phyloP scores from a whole-genome alignment of 768 basidiomycete genomes.

The Pulveroboletus sp. region DNA sequence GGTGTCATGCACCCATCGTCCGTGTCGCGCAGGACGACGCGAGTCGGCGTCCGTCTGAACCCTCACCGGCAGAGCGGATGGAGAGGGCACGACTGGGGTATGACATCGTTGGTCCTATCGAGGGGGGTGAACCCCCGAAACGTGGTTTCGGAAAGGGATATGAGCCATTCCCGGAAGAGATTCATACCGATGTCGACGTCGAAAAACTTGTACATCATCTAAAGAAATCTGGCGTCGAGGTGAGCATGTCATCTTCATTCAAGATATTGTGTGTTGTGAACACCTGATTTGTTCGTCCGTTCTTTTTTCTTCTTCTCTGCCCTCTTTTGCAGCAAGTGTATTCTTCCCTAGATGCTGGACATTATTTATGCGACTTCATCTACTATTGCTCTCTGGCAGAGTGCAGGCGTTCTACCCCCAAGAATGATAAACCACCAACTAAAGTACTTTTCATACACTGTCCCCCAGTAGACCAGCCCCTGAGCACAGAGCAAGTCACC shows the following conservation, averaged over 20 bases:
- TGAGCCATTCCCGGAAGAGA: slow-evolving; percentile 33
- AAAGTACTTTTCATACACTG: slow-evolving; percentile 68
- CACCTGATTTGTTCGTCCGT: slow-evolving; percentile 1
- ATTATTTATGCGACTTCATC: slow-evolving; percentile 72
- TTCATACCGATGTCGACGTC: slow-evolving; percentile 34
- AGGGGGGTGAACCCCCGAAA: slow-evolving; percentile 28
- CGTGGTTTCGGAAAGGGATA: slow-evolving; percentile 36
- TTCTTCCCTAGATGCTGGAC: slow-evolving; percentile 71
- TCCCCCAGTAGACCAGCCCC: slow-evolving; percentile 61
- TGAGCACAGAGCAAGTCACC: slow-evolving; percentile 62
- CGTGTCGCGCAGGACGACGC: slow-evolving; percentile 27
- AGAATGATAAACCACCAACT: slow-evolving; percentile 29
- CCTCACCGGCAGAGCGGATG: slow-evolving; percentile 24
- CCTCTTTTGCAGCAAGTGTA: slow-evolving; percentile 50
- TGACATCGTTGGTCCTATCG: slow-evolving; percentile 21
- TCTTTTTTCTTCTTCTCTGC: not conserved
- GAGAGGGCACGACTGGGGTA: slow-evolving; percentile 31
- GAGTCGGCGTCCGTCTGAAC: slow-evolving; percentile 15
- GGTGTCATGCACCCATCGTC: slow-evolving; percentile 47
- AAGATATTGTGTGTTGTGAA: not conserved
- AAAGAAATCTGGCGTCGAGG: slow-evolving; percentile 29
- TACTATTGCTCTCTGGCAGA: slow-evolving; percentile 76
- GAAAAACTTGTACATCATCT: slow-evolving; percentile 35
- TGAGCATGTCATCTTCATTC: slow-evolving; percentile 15
- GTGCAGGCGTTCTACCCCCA: slow-evolving; percentile 41